Evolutionary conservation across 805 yeast genomes (phyloP).

Genomic region (Candida nitratophila): DNA sequence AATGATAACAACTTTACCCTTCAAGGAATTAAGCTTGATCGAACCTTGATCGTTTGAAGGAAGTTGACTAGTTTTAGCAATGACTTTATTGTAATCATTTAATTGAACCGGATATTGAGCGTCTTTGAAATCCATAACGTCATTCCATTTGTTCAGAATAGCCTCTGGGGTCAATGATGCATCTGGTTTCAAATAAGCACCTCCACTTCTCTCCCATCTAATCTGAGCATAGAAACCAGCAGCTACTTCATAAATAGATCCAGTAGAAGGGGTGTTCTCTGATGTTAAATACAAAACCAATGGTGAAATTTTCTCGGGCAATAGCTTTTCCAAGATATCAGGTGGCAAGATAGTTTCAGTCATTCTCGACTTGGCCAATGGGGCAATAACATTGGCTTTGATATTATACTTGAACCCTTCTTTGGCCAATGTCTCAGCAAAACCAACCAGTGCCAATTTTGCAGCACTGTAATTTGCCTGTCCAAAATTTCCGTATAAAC

Average conservation of each 20-base stretch:
- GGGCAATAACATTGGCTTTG: conserved; percentile 81
- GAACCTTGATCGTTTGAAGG: conserved; percentile 43
- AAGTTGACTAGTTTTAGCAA: conserved; percentile 42
- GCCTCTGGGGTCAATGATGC: conserved; percentile 78
- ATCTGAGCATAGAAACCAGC: conserved; percentile 91
- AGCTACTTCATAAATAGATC: conserved; percentile 85
- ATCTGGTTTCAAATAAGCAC: conserved; percentile 77
- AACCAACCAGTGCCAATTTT: conserved; percentile 81
- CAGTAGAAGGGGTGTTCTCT: conserved; percentile 53
- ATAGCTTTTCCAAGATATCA: conserved; percentile 68
- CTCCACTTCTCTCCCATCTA: conserved; percentile 91
- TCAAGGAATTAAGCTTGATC: conserved; percentile 48
- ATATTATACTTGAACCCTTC: conserved; percentile 88
- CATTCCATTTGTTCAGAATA: conserved; percentile 58
- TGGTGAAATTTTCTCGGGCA: conserved; percentile 90
- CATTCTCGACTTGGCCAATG: conserved; percentile 94
- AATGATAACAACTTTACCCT: conserved; percentile 79
- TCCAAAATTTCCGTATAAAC: conserved; percentile 94
- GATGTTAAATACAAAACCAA: conserved; percentile 76
- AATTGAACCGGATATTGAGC: conserved; percentile 62
- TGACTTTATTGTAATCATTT: conserved; percentile 61
- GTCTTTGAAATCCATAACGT: conserved; percentile 56
- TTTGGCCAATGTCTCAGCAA: conserved; percentile 90
- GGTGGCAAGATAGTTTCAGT: conserved; percentile 87
- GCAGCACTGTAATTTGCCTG: conserved; percentile 95